Base-by-base conservation (phyloP, 2,329 filamentous ascomycete genomes). In the Talaromyces piceae region DNA sequence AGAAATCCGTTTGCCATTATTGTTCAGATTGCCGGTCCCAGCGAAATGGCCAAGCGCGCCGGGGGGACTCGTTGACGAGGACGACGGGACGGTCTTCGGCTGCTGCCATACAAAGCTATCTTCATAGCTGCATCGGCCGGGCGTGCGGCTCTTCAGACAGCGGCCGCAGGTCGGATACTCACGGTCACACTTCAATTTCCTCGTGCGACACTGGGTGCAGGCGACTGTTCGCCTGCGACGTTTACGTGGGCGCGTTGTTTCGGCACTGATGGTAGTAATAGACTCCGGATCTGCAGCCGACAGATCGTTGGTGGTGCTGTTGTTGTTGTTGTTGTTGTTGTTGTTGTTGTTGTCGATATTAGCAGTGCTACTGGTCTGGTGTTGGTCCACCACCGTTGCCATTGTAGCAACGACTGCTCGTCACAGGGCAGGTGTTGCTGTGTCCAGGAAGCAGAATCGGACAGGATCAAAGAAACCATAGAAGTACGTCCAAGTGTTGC, bases 121-220 rank as follows among this genome's bases (percentile, higher is more conserved):
- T 54, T 71, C 68, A 52, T 71, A 71, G n/a, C 64, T 67, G 52
- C 68, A 71, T 48, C 64, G 61, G 41, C 53, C 58, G 25, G 65
- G 64, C 3, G 60, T 63, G 43, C 63, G 64, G 56, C 65, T 64
- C 54, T 71, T 71, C 33, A 61, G 53, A 51, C 70, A 73, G 16
- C 69, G 64, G 18, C 63, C 60, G 52, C 70, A 73, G 3, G 62
- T 61, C 8, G 70, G 70, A 61, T 68, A 72, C 28, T 67, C 65
- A 30, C 70, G 66, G 54, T 73, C 70, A 52, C 70, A 73, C 52
- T 67, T 69, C 28, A 73, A 58, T 55, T 73, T 73, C 43, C 70
- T 60, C 50, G 62, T 67, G 50, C 70, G 67, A 54, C 70, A 73
- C 30, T 68, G 68, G 16, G 65, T 64, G 54, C 70, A 73, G 13